Evolutionary conservation across 2,329 filamentous ascomycete genomes (phyloP).

Genomic region (Cercospora sp.): DNA sequence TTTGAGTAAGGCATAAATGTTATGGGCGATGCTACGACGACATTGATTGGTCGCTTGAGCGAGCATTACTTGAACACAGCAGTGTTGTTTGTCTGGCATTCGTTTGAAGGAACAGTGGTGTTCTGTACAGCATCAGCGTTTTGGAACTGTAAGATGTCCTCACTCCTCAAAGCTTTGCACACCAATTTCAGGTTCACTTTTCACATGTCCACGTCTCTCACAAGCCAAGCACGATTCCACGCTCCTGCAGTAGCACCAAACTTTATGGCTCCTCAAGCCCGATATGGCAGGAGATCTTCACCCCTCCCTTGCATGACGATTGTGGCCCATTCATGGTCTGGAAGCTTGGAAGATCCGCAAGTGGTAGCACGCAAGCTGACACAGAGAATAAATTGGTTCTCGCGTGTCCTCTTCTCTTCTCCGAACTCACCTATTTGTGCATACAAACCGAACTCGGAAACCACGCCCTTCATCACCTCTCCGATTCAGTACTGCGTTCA

Average conservation of each 20-base stretch:
- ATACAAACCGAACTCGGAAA: no score
- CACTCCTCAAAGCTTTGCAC: neutral
- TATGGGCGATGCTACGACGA: neutral
- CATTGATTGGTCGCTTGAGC: neutral
- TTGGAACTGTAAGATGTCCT: neutral
- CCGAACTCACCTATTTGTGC: no score
- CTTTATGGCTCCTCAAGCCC: neutral
- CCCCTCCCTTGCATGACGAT: constrained; percentile 12
- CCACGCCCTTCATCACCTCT: no score
- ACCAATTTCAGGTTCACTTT: neutral
- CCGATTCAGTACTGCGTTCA: neutral
- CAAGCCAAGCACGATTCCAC: constrained; percentile 3
- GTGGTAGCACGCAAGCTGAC: neutral
- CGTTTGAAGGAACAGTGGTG: neutral
- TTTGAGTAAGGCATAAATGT: neutral
- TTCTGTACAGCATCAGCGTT: neutral
- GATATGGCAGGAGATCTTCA: constrained; percentile 7
- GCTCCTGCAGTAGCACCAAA: constrained; percentile 10
- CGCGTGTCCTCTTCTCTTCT: neutral
- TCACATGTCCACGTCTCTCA: neutral
- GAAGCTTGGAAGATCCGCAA: constrained; percentile 1
- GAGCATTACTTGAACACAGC: neutral
- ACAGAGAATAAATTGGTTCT: neutral
- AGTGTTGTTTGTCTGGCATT: neutral
- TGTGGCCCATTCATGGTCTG: neutral